phyloP scores from a whole-genome alignment of 78 protist species.

The slime mould (Dictyostelium discoideum) region dicty_2.7 NC_007089.4:1510501-1511000 shows the following conservation, averaged over 20 bases:
- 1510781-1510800: not conserved
- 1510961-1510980: conserved; percentile 35
- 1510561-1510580: not conserved
- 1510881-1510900: too few relatives aligned
- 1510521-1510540: not conserved
- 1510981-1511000: conserved; percentile 68
- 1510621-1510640: not conserved
- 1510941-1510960: conserved; percentile 41
- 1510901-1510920: not conserved
- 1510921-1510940: not conserved
- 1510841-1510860: not conserved
- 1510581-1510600: not conserved
- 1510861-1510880: not conserved
- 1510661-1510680: conserved; percentile 33
- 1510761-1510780: not conserved
- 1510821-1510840: not conserved
- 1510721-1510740: conserved; percentile 74
- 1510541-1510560: not conserved
- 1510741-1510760: conserved; percentile 44
- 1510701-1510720: conserved; percentile 49
- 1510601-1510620: not conserved
- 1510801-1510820: too few relatives aligned
- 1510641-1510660: conserved; percentile 60
- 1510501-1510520: not conserved
- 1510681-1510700: conserved; percentile 78